Conservation (phyloP, 73 alveolate species). For the Paramecium primaurelia region DNA sequence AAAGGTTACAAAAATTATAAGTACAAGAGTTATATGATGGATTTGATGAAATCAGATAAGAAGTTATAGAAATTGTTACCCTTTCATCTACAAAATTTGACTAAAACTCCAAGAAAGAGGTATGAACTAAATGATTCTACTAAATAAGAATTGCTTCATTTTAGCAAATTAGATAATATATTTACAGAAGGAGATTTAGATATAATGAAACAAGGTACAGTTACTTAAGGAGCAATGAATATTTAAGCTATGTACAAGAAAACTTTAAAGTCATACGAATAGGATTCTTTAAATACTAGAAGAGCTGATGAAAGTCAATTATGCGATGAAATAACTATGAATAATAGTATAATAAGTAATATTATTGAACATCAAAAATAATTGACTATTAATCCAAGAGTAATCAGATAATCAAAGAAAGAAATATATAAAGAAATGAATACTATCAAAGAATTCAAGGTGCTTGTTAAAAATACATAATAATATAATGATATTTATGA, state of each 20-base stretch:
- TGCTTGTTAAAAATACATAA: neutral
- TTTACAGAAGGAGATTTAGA: constrained; percentile 29
- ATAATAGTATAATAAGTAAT: neutral
- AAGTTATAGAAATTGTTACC: constrained; percentile 19
- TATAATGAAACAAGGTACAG: neutral
- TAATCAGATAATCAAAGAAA: neutral
- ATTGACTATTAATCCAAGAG: constrained; percentile 13
- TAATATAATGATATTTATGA: neutral
- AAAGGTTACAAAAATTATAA: constrained; percentile 36
- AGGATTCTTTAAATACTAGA: neutral
- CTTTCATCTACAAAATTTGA: neutral
- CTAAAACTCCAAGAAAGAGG: neutral
- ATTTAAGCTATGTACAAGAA: neutral
- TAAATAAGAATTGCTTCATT: neutral
- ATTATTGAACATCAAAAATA: neutral
- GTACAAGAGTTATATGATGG: neutral
- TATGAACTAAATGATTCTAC: constrained; percentile 38
- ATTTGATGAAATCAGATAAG: constrained; percentile 21
- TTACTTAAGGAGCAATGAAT: neutral
- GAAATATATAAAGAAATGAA: constrained; percentile 3
- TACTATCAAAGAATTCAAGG: constrained; percentile 27
- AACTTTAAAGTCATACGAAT: neutral
- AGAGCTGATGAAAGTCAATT: constrained; percentile 2
- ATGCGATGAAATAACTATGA: constrained; percentile 29
- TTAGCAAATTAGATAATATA: constrained; percentile 27